Base-by-base conservation (phyloP, 225 moss, liverwort and hornwort species). In the Takakia lepidozioides region DNA sequence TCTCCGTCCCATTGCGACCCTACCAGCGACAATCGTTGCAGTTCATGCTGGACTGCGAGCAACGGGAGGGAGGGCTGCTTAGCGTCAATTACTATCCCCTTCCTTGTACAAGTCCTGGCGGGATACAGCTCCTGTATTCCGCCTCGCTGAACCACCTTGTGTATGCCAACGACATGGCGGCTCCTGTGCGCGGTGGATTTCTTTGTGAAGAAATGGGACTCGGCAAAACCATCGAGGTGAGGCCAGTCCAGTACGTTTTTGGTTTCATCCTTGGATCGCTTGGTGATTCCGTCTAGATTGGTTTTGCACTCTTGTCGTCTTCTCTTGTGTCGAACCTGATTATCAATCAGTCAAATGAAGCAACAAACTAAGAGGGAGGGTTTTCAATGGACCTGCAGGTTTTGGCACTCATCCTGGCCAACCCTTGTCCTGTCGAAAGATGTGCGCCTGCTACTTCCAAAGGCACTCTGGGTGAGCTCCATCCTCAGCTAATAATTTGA, bases 161-260 rank as follows among this genome's bases (percentile, higher is more conserved):
- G 52, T 67, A 84, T 17, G 38, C 74, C 10, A 76, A 71, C 37
- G 93, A 82, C 37, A 52, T 52, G n/a, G 51, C 61, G 25, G 68
- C 74, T n/a, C 61, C 74, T 22, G 66, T 84, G 41, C 78, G 93
- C 20, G 93, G 93, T 52, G 93, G 93, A 27, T 95, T 95, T 52
- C 86, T 95, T 48, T 95, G 93, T 57, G 93, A 95, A 63, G 93
- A 95, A 71, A 95, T 95, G 93, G 93, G 93, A n/a, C 82, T 95
- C 3, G 93, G 93, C 25, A 95, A 95, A 70, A 95, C 93, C 15
- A 89, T 95, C 52, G 93, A 95, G 89, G 93, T 95, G 36, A 60
- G 55, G 27, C 25, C 19, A 3, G 16, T 10, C 3, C 34, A 5
- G 29, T 32, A 43, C n/a, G n/a, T n/a, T n/a, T n/a, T 10, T 38